Evolutionary conservation across 1,139 yeast species (phyloP).

Genomic region (Wickerhamomyces sp.): DNA sequence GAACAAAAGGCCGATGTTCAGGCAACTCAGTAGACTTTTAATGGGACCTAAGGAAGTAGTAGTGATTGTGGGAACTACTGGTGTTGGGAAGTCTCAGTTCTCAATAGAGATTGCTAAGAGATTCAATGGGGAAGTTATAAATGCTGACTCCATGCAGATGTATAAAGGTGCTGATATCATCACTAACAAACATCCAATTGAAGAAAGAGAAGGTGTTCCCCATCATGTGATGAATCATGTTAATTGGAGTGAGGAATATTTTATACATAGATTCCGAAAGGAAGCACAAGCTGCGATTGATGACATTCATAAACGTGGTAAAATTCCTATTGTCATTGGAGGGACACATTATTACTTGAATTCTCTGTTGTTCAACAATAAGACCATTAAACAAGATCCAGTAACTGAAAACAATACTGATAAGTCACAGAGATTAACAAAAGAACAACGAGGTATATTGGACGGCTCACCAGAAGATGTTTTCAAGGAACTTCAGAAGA

Average conservation of each 20-base stretch:
- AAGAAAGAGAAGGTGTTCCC: slow-evolving; percentile 64
- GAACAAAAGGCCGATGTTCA: slow-evolving; percentile 8
- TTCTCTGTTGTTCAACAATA: slow-evolving; percentile 65
- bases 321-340: slow-evolving; percentile 85
- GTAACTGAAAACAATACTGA: slow-evolving; percentile 15
- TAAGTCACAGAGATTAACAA: slow-evolving; percentile 28
- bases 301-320: slow-evolving; percentile 64
- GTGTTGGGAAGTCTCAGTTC: slow-evolving; percentile 90
- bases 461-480: slow-evolving; percentile 50
- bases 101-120: slow-evolving; percentile 75
- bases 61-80: slow-evolving; percentile 91
- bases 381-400: slow-evolving; percentile 33
- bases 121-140: slow-evolving; percentile 83
- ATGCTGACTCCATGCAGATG: slow-evolving; percentile 97
- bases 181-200: slow-evolving; percentile 86
- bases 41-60: slow-evolving; percentile 36
- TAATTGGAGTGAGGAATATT: slow-evolving; percentile 75
- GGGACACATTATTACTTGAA: slow-evolving; percentile 95
- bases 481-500: slow-evolving; percentile 39
- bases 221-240: slow-evolving; percentile 91
- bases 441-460: slow-evolving; percentile 43
- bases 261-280: slow-evolving; percentile 70
- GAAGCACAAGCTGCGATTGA: slow-evolving; percentile 58
- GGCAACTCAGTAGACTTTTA: slow-evolving; percentile 4
- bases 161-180: slow-evolving; percentile 68